Conservation (phyloP, 169 alveolate genomes). For the Babesia caballi region DNA sequence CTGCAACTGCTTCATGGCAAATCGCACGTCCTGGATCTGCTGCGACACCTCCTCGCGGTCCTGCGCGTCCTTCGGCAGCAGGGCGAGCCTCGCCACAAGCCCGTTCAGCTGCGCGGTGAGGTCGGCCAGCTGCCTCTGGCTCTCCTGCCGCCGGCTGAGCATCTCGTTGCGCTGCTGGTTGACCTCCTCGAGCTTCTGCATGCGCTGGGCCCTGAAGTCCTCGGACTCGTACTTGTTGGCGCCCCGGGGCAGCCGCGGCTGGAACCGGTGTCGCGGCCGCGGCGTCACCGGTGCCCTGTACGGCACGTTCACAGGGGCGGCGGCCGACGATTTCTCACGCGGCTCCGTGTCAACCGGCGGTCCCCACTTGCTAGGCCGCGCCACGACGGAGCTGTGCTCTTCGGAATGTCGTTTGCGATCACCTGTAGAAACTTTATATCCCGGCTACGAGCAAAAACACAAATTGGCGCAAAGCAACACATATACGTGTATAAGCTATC, state of each 20-base stretch:
- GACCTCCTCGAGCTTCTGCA: constrained; percentile 12
- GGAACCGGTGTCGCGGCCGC: background rate
- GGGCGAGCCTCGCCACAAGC: constrained; percentile 31
- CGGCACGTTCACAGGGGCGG: background rate
- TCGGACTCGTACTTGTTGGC: constrained; percentile 49
- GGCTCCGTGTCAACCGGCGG: background rate
- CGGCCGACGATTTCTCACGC: background rate
- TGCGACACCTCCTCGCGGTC: constrained; percentile 29
- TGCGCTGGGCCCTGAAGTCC: constrained; percentile 40
- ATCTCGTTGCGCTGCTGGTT: background rate
- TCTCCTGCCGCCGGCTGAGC: background rate
- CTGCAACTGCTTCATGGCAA: constrained; percentile 35
- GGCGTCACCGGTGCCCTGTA: background rate
- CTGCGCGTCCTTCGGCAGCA: constrained; percentile 42
- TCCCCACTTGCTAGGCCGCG: background rate
- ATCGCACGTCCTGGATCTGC: constrained; percentile 19
- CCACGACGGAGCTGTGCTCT: background rate
- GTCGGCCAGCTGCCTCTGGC: background rate
- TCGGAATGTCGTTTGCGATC: constrained; percentile 10
- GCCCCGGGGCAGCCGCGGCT: background rate
- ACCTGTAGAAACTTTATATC: too few relatives aligned
- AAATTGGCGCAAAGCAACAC: too few relatives aligned
- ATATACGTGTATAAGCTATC: too few relatives aligned
- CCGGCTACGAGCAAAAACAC: too few relatives aligned
- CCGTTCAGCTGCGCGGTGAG: constrained; percentile 16